Base-by-base conservation (phyloP, 2,329 filamentous ascomycete genomes). In the Pestalotiopsis sp. region DNA sequence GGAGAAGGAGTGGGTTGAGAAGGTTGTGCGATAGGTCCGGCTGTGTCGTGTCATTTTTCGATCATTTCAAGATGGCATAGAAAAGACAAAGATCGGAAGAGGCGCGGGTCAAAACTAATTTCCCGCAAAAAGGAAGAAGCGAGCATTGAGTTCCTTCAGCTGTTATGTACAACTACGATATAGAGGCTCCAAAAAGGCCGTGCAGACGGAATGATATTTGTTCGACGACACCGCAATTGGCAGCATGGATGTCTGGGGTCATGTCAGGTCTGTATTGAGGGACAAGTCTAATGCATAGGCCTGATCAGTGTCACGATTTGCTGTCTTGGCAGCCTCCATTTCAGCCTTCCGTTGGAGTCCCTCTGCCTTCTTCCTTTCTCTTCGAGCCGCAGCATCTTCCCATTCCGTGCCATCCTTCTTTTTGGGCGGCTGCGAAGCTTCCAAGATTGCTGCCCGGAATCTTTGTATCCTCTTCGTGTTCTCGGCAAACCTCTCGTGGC, bases 1-100 rank as follows among this genome's bases (percentile, higher is more conserved):
- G 81, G 95, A 98, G 87, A 91, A 89, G 81, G 86, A 85, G 30
- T 98, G 97, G 89, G 93, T 98, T 44, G 91, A 97, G 77, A 93
- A 91, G 82, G 89, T 97, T 67, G 87, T 93, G 68, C 75, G 75
- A 72, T 78, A 64, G 55, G 57, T 55, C 20, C 11, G 5, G 2
- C 26, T 22, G 4, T 17, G n/a, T n/a, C n/a, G n/a, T n/a, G n/a
- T n/a, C n/a, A n/a, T n/a, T n/a, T 52, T 52, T 44, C 22, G 3
- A 9, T n/a, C 44, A 0, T 22, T 22, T n/a, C 14, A n/a, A 72
- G 24, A 38, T 14, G 26, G 35, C n/a, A 20, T 22, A 61, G 59
- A 40, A 35, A 39, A 40, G 10, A 30, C 24, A 35, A 39, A 40
- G 10, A 30, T 22, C 22, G 55, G 22, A 52, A 52, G 44, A 6